phyloP scores from a whole-genome alignment of 768 basidiomycete genomes.

The Calocera viscosa region DNA sequence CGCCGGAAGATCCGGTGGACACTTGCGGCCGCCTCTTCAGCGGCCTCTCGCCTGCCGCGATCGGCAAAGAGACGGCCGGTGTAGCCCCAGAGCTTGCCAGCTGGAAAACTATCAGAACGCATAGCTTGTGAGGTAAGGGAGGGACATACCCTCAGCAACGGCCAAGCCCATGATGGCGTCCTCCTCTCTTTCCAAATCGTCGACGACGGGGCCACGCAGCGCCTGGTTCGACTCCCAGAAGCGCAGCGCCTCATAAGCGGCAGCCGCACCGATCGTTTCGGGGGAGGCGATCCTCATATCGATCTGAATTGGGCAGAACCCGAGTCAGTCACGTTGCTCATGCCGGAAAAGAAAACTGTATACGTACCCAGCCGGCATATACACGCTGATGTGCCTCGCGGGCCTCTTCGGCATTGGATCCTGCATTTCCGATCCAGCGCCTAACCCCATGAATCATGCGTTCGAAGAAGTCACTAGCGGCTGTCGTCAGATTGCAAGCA shows the following conservation, averaged over 20 bases:
- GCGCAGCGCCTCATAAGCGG: background rate
- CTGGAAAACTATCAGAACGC: background rate
- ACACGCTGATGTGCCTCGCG: slow-evolving; percentile 1
- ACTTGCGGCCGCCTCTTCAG: background rate
- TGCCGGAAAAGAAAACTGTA: background rate
- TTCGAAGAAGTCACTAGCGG: background rate
- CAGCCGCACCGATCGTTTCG: background rate
- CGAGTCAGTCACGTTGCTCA: background rate
- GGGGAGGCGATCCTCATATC: background rate
- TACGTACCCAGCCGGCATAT: slow-evolving; percentile 2
- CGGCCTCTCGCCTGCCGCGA: background rate
- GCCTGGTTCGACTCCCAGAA: background rate
- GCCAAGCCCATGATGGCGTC: slow-evolving; percentile 5
- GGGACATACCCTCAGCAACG: background rate
- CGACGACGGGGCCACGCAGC: background rate
- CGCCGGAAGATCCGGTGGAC: background rate
- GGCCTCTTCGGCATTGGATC: slow-evolving; percentile 5
- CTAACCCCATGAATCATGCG: background rate
- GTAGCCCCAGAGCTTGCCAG: slow-evolving; percentile 3
- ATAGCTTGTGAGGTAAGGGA: background rate
- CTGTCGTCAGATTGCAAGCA: background rate
- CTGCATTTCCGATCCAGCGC: slow-evolving; percentile 8
- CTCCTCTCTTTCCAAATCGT: background rate
- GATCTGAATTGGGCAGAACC: background rate
- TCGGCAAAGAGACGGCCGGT: background rate